A percentile compares a stretch with the other conserved stretches of the same genome.
phyloP scores from a whole-genome alignment of 2,329 filamentous ascomycete species.

The Fusarium cyanostomum region DNA sequence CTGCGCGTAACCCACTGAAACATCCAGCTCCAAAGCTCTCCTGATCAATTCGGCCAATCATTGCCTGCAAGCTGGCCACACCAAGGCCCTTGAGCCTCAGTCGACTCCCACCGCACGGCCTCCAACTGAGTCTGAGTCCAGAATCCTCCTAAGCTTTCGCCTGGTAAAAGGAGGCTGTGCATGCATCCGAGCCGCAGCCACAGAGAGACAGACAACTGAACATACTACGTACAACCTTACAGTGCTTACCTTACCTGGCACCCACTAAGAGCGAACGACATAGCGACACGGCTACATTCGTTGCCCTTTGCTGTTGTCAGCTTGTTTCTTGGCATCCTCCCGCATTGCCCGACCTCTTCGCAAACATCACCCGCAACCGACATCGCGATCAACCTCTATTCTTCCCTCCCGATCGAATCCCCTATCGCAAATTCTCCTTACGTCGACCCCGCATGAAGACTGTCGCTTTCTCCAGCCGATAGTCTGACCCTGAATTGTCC shows the following conservation, averaged over 20 bases:
- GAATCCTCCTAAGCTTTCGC: slow-evolving; percentile 22
- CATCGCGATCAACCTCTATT: slow-evolving; percentile 4
- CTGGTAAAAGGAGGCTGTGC: slow-evolving; percentile 37
- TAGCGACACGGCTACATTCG: slow-evolving; percentile 26
- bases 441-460: slow-evolving; percentile 48
- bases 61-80: slow-evolving; percentile 42
- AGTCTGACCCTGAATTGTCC: slow-evolving; percentile 49
- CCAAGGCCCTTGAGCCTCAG: slow-evolving; percentile 39
- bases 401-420: neutral
- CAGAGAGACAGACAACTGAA: slow-evolving; percentile 9
- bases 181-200: slow-evolving; percentile 30
- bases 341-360: slow-evolving; percentile 25
- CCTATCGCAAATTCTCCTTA: slow-evolving; percentile 13
- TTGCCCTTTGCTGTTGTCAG: slow-evolving; percentile 20
- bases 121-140: slow-evolving; percentile 26
- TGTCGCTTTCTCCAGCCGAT: slow-evolving; percentile 41
- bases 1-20: slow-evolving; percentile 11
- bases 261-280: slow-evolving; percentile 17
- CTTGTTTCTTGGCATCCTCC: slow-evolving; percentile 35
- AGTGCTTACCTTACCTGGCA: slow-evolving; percentile 20
- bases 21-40: slow-evolving; percentile 12
- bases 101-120: slow-evolving; percentile 39
- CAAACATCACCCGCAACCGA: slow-evolving; percentile 10
- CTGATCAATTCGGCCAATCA: slow-evolving; percentile 33
- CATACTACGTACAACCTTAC: slow-evolving; percentile 18